phyloP scores from a whole-genome alignment of 495 filamentous ascomycete genomes.

The Rhypophila decipiens region DNA sequence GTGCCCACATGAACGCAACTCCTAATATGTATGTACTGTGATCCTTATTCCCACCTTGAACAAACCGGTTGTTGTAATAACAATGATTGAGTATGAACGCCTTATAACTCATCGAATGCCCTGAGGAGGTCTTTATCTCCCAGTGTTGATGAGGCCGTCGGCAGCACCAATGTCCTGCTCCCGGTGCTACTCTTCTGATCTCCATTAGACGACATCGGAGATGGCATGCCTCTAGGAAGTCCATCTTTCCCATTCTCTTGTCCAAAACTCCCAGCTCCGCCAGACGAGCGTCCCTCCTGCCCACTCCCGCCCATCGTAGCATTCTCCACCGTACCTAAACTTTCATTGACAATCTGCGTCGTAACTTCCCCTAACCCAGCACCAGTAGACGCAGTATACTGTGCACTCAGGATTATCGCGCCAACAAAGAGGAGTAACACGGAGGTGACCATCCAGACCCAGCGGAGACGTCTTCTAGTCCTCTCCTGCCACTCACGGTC shows the following conservation, averaged over 20 bases:
- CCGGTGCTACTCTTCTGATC: too few species aligned
- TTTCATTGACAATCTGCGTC: constrained; percentile 10
- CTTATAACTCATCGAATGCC: constrained; percentile 38
- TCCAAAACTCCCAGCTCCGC: too few species aligned
- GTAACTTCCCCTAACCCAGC: neutral
- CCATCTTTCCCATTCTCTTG: neutral
- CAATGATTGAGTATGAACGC: too few species aligned
- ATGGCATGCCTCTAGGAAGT: neutral
- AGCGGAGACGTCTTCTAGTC: constrained; percentile 54
- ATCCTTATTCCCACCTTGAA: too few species aligned
- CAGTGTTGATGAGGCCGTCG: constrained; percentile 1
- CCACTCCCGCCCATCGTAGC: neutral
- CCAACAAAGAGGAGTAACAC: constrained; percentile 41
- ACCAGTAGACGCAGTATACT: constrained; percentile 24
- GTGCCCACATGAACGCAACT: too few species aligned
- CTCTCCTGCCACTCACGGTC: constrained; percentile 69
- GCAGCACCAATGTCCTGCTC: neutral
- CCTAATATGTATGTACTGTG: too few species aligned
- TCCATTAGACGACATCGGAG: too few species aligned
- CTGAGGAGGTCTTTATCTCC: constrained; percentile 22
- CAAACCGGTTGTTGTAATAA: too few species aligned
- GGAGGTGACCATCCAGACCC: constrained; percentile 52
- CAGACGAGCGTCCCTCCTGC: too few species aligned
- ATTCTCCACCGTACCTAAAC: constrained; percentile 6
- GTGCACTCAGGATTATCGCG: constrained; percentile 31